Conservation (phyloP, 495 filamentous ascomycete genomes). For the Thermochaetoides thermophila region DNA sequence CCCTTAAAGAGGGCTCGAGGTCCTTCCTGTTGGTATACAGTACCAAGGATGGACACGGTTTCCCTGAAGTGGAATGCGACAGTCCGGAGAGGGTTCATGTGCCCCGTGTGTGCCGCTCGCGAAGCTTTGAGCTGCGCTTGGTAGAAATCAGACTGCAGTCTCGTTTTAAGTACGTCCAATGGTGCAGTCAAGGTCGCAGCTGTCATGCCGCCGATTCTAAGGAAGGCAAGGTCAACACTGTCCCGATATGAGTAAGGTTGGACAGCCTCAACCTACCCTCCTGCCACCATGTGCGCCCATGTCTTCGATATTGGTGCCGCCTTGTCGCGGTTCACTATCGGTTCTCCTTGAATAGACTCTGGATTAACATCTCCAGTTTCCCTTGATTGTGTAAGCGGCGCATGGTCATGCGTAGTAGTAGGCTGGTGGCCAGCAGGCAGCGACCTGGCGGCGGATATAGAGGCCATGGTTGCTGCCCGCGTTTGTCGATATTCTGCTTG, state of each 20-base stretch:
- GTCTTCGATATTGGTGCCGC: conserved; percentile 49
- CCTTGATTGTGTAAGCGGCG: conserved; percentile 38
- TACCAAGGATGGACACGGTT: conserved; percentile 64
- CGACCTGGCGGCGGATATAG: conserved; percentile 9
- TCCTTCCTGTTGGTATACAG: conserved; percentile 64
- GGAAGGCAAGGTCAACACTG: not conserved
- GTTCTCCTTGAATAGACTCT: conserved; percentile 19
- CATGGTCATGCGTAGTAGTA: conserved; percentile 7
- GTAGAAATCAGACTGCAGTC: conserved; percentile 84
- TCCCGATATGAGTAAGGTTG: not conserved
- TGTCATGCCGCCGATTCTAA: conserved; percentile 74
- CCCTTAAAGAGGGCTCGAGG: conserved; percentile 80
- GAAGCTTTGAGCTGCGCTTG: conserved; percentile 46
- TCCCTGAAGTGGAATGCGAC: conserved; percentile 52
- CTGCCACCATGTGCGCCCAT: conserved; percentile 80
- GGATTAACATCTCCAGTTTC: conserved; percentile 47
- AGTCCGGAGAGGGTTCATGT: conserved; percentile 31
- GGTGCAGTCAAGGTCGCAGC: conserved; percentile 74
- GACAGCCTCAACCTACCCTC: conserved; percentile 44
- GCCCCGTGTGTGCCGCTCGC: conserved; percentile 22
- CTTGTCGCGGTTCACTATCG: conserved; percentile 16
- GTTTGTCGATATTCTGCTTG: not conserved
- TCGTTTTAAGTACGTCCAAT: conserved; percentile 80
- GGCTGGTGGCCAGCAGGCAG: conserved; percentile 10
- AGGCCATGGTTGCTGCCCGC: conserved; percentile 10